These are phyloP conservation scores for Heimioporus retisporus DNA, from an alignment of 1,284 basidiomycete species.

Conservation along the genomic window DNA sequence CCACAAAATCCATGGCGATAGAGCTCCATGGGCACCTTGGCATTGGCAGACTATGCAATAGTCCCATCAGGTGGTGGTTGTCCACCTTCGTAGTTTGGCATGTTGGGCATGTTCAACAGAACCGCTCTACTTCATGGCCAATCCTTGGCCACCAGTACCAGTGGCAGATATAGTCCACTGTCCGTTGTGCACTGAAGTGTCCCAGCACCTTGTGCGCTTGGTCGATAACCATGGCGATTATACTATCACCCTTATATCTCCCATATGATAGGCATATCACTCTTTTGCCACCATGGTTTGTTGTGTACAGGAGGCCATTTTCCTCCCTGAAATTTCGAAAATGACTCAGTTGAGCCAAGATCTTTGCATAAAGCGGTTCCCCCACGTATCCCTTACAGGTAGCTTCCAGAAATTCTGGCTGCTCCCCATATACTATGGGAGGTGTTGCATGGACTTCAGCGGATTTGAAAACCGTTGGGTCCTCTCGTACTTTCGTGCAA, in stretches of 20 bases:
- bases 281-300: neutral
- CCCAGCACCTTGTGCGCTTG: slow-evolving; percentile 36
- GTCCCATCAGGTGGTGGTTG: neutral
- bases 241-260: neutral
- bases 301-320: no score
- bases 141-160: slow-evolving; percentile 11
- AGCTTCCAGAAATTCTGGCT: no score
- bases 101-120: neutral
- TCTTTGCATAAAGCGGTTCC: neutral
- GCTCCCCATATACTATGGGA: no score
- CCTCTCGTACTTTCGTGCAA: neutral
- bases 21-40: no score
- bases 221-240: neutral
- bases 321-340: neutral
- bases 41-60: neutral
- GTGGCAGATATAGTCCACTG: slow-evolving; percentile 9
- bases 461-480: neutral
- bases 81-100: neutral
- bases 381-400: no score
- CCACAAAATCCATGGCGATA: no score
- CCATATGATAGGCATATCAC: neutral
- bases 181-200: slow-evolving; percentile 5
- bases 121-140: slow-evolving; percentile 31
- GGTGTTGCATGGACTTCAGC: no score
- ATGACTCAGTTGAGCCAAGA: neutral